phyloP scores from a whole-genome alignment of 2,329 filamentous ascomycete genomes.

The Fusarium sp. region DNA sequence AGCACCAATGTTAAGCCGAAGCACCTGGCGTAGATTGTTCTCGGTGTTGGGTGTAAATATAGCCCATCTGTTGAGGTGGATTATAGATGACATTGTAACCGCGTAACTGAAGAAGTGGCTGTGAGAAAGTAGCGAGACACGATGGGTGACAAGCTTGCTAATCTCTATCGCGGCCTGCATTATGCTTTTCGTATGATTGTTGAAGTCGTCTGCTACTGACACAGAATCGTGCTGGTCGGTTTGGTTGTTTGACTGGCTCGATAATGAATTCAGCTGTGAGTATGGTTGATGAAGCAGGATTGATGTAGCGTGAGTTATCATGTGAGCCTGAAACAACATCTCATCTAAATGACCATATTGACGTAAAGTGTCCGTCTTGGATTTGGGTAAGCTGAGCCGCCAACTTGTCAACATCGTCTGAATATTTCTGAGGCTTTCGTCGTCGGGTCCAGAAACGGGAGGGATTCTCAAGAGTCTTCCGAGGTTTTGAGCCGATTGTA shows the following conservation, averaged over 20 bases:
- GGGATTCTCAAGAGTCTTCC: constrained; percentile 76
- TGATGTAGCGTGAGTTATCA: constrained; percentile 75
- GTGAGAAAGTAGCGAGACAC: constrained; percentile 77
- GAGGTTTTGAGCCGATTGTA: constrained; percentile 83
- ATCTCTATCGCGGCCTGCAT: constrained; percentile 83
- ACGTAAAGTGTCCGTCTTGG: constrained; percentile 76
- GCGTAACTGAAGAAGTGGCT: constrained; percentile 88
- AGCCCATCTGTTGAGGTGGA: constrained; percentile 84
- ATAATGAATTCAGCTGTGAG: constrained; percentile 77
- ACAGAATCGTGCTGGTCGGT: constrained; percentile 72
- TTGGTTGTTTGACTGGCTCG: constrained; percentile 69
- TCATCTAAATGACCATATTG: constrained; percentile 82
- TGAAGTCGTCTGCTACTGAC: constrained; percentile 64
- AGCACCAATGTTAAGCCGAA: constrained; percentile 82
- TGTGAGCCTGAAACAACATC: constrained; percentile 91
- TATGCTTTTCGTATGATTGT: constrained; percentile 81
- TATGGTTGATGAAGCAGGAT: constrained; percentile 85
- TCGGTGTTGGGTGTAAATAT: constrained; percentile 70
- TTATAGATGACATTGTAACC: constrained; percentile 81
- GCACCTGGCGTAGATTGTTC: constrained; percentile 77
- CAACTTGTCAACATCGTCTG: constrained; percentile 74
- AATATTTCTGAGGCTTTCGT: constrained; percentile 64
- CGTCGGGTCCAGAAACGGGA: constrained; percentile 63
- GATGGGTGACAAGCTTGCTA: constrained; percentile 78
- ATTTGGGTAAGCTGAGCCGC: constrained; percentile 80